These are phyloP conservation scores for Malassezia nana DNA, from an alignment of 1,284 basidiomycete genomes.

Conservation along the genomic window DNA sequence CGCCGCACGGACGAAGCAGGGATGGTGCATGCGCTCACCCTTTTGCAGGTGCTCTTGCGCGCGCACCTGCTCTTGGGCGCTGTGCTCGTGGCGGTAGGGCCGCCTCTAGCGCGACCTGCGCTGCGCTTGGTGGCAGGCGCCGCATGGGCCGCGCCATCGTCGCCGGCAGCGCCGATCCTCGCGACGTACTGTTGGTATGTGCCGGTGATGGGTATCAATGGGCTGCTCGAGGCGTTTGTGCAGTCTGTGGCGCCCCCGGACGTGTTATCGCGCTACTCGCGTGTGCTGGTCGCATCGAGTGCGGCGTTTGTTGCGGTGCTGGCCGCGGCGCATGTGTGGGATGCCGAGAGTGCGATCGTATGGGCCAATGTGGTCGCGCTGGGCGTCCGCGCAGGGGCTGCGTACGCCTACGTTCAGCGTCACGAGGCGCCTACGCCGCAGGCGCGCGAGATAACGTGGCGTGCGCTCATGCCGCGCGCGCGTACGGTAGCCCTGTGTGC, in stretches of 20 bases:
- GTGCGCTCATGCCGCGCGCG: background rate
- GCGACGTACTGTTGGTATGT: constrained; percentile 36
- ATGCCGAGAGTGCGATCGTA: constrained; percentile 6
- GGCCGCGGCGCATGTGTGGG: background rate
- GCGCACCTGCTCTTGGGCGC: constrained; percentile 27
- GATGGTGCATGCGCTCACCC: background rate
- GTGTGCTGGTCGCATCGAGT: constrained; percentile 27
- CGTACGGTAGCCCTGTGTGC: background rate
- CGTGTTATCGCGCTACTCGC: constrained; percentile 26
- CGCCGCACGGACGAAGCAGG: background rate
- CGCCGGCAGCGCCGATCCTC: constrained; percentile 32
- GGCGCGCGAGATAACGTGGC: background rate
- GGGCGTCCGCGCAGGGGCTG: constrained; percentile 7
- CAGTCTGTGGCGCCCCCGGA: constrained; percentile 25
- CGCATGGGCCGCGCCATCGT: constrained; percentile 26
- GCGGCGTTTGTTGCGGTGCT: constrained; percentile 24
- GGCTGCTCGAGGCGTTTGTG: constrained; percentile 41
- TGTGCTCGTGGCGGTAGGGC: constrained; percentile 27
- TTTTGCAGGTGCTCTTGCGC: constrained; percentile 26
- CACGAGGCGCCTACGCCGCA: background rate
- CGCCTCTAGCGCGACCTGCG: constrained; percentile 26
- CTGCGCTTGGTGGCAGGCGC: constrained; percentile 37
- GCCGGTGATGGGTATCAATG: constrained; percentile 43
- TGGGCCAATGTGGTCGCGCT: constrained; percentile 6
- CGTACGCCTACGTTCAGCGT: background rate